These are phyloP conservation scores for Purpureocillium lavendulum DNA, from an alignment of 2,329 filamentous ascomycete genomes.

Conservation along the genomic window DNA sequence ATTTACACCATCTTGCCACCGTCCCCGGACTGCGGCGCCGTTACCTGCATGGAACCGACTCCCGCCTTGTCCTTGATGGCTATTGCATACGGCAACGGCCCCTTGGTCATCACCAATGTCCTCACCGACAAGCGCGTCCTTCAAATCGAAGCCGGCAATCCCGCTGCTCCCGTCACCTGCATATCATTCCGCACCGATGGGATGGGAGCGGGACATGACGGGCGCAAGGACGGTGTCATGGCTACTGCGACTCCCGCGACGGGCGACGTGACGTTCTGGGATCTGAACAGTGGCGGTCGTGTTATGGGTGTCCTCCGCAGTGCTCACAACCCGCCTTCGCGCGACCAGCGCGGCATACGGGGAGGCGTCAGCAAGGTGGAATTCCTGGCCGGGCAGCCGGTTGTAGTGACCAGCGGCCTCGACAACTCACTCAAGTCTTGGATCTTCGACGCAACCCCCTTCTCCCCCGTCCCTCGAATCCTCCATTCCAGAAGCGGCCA, in stretches of 20 bases:
- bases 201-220: slow-evolving; percentile 79
- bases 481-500: slow-evolving; percentile 84
- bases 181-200: slow-evolving; percentile 90
- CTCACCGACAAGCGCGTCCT: slow-evolving; percentile 67
- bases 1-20: slow-evolving; percentile 84
- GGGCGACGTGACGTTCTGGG: slow-evolving; percentile 93
- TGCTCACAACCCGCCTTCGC: slow-evolving; percentile 71
- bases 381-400: slow-evolving; percentile 81
- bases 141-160: slow-evolving; percentile 55
- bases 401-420: slow-evolving; percentile 80
- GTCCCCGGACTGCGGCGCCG: slow-evolving; percentile 61
- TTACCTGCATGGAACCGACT: slow-evolving; percentile 80
- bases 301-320: slow-evolving; percentile 80
- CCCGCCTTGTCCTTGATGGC: slow-evolving; percentile 80
- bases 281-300: slow-evolving; percentile 80
- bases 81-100: slow-evolving; percentile 76
- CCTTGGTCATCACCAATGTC: slow-evolving; percentile 74
- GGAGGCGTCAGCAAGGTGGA: slow-evolving; percentile 82
- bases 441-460: slow-evolving; percentile 92
- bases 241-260: slow-evolving; percentile 72
- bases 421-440: slow-evolving; percentile 94
- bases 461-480: slow-evolving; percentile 76
- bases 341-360: slow-evolving; percentile 44
- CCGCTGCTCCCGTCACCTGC: slow-evolving; percentile 61
- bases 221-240: slow-evolving; percentile 82